These are phyloP conservation scores for Linum trigynum DNA, from an alignment of 345 rosid genomes.

Conservation along the genomic window DNA sequence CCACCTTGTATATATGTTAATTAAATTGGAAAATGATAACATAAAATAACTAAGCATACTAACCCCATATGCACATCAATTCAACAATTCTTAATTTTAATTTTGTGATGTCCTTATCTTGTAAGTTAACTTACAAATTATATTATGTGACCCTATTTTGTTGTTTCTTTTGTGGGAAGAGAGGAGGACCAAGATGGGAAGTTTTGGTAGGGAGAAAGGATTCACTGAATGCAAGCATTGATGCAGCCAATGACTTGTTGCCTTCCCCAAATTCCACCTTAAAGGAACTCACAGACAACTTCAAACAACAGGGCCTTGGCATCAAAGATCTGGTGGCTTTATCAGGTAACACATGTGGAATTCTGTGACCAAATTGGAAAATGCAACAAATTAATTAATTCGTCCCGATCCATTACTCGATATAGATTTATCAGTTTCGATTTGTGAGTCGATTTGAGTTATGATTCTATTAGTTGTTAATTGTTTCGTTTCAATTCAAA, in stretches of 20 bases:
- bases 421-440: no score
- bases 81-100: no score
- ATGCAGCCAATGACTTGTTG: conserved; percentile 55
- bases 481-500: no score
- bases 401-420: not conserved
- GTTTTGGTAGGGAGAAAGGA: conserved; percentile 64
- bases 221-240: conserved; percentile 56
- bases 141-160: not conserved
- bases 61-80: no score
- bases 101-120: no score
- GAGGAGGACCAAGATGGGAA: conserved; percentile 72
- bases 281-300: conserved; percentile 44
- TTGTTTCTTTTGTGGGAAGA: conserved; percentile 24
- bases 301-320: conserved; percentile 56
- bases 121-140: no score
- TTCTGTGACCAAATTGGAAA: no score
- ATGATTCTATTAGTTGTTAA: no score
- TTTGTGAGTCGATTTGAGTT: no score
- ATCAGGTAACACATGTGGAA: conserved; percentile 28
- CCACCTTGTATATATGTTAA: no score
- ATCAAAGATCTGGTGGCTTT: conserved; percentile 53
- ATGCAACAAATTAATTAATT: not conserved
- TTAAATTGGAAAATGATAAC: no score
- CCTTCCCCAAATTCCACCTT: conserved; percentile 75
- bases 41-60: no score